Percentiles rank a stretch among this genome's conserved stretches.
These are phyloP conservation scores for Solanum okadae DNA, from an alignment of 257 asterid species.

Conservation along the genomic window DNA sequence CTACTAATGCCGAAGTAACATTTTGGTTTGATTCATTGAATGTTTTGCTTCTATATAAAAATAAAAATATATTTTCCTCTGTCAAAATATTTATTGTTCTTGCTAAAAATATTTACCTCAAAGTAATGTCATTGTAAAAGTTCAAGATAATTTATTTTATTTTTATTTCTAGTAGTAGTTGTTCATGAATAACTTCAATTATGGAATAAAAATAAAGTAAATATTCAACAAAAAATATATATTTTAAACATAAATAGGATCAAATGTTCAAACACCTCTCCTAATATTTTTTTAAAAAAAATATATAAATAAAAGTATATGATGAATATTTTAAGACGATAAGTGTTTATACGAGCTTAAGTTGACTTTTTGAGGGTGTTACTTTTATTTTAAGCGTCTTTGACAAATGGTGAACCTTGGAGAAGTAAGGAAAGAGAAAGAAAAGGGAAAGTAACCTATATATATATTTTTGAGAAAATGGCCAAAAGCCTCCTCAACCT, in stretches of 20 bases:
- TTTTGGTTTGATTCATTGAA: not conserved
- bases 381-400: too few species aligned
- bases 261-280: not conserved
- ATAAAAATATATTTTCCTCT: not conserved
- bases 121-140: not conserved
- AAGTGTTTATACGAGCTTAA: too few species aligned
- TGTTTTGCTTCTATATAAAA: not conserved
- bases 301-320: too few species aligned
- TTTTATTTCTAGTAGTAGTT: not conserved
- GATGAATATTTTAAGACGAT: not conserved
- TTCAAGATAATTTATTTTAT: not conserved
- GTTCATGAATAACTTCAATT: not conserved
- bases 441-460: too few species aligned
- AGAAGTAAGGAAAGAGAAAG: too few species aligned
- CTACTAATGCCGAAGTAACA: not conserved
- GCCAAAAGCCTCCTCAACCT: too few species aligned
- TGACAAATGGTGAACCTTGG: too few species aligned
- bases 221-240: not conserved
- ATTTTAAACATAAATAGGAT: not conserved
- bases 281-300: too few species aligned
- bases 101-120: not conserved
- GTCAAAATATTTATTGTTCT: not conserved
- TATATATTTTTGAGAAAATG: too few species aligned
- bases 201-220: not conserved
- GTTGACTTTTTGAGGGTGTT: not conserved